phyloP scores from a whole-genome alignment of 2,329 filamentous ascomycete genomes.

The Zymoseptoria pseudotritici region DNA sequence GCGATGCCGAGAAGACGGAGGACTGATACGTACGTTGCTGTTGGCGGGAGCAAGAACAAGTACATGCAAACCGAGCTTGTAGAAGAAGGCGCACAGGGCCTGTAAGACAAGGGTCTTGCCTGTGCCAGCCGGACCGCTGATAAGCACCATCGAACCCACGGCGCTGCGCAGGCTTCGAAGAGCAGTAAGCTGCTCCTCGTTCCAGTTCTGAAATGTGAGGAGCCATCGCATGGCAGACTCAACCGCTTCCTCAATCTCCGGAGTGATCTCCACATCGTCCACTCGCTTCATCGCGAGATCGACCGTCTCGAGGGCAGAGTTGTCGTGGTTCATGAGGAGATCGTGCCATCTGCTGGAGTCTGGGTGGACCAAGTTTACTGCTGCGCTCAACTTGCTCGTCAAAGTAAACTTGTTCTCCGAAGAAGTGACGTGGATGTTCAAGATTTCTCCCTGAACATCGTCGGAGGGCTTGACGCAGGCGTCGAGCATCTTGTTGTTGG shows the following conservation, averaged over 20 bases:
- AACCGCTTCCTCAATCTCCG: background rate
- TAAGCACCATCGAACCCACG: constrained; percentile 9
- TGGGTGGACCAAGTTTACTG: constrained; percentile 4
- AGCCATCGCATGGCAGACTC: constrained; percentile 9
- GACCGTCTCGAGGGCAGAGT: constrained; percentile 4
- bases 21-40: constrained; percentile 5
- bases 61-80: constrained; percentile 13
- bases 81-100: constrained; percentile 14
- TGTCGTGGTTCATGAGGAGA: constrained; percentile 12
- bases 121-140: constrained; percentile 13
- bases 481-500: background rate
- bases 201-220: constrained; percentile 11
- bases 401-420: background rate
- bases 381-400: constrained; percentile 7
- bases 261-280: background rate
- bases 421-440: background rate
- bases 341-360: constrained; percentile 10
- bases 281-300: constrained; percentile 9
- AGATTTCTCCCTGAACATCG: background rate
- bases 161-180: constrained; percentile 10
- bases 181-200: constrained; percentile 12
- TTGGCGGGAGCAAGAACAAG: constrained; percentile 15
- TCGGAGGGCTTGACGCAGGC: background rate
- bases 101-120: constrained; percentile 12
- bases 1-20: too few relatives aligned